Conservation (phyloP, 352 stramenopile genomes). For the Phytophthora tentaculata region DNA sequence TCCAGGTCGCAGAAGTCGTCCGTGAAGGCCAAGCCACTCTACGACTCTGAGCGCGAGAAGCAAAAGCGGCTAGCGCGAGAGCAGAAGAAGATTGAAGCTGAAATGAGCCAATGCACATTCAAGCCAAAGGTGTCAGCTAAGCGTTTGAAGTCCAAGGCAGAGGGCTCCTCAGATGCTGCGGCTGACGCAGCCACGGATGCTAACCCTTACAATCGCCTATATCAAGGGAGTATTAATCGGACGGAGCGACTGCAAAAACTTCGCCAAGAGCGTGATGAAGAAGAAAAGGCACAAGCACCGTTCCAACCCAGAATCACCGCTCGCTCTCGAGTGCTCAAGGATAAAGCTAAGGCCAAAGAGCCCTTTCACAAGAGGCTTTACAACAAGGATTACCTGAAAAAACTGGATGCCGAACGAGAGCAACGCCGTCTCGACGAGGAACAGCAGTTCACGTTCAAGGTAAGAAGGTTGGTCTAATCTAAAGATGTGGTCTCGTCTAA, state of each 20-base stretch:
- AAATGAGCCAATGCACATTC: constrained; percentile 72
- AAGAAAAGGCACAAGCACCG: constrained; percentile 60
- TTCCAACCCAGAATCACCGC: constrained; percentile 68
- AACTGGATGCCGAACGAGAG: constrained; percentile 65
- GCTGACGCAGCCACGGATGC: constrained; percentile 18
- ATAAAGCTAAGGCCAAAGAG: constrained; percentile 44
- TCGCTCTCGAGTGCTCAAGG: constrained; percentile 33
- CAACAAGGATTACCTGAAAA: constrained; percentile 80
- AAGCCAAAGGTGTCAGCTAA: constrained; percentile 68
- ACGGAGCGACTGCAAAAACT: constrained; percentile 68
- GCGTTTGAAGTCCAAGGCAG: constrained; percentile 45
- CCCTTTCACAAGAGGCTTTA: constrained; percentile 82
- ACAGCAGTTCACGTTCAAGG: constrained; percentile 79
- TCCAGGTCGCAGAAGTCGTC: constrained; percentile 50
- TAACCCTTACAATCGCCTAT: constrained; percentile 73
- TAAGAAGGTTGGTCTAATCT: constrained; percentile 25
- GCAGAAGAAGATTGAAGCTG: constrained; percentile 73
- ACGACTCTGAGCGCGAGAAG: constrained; percentile 74
- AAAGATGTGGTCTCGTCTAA: constrained; percentile 18
- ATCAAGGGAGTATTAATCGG: constrained; percentile 66
- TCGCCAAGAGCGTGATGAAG: constrained; percentile 67
- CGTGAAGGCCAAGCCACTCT: constrained; percentile 60
- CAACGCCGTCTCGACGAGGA: constrained; percentile 79
- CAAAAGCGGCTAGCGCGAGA: constrained; percentile 72
- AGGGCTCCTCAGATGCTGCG: constrained; percentile 8